These are phyloP conservation scores for Neurospora crassa DNA, from an alignment of 2,329 filamentous ascomycete genomes.

Conservation along the genomic window DNA sequence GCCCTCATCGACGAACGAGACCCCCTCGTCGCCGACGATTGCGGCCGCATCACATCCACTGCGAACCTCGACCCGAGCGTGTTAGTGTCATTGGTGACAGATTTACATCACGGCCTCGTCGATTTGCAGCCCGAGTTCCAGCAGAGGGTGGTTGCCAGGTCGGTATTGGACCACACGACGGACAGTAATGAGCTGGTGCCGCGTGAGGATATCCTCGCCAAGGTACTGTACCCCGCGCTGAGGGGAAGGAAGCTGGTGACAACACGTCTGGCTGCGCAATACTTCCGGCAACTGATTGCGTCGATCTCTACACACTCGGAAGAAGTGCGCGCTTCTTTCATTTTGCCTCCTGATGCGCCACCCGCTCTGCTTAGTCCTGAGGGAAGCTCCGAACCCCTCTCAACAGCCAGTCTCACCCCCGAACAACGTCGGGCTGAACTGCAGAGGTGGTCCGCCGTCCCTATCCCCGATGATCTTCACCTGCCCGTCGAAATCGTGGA, in stretches of 20 bases:
- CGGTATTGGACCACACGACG: conserved; percentile 37
- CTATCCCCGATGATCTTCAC: conserved; percentile 26
- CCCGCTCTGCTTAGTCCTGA: background rate
- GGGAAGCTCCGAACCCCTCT: conserved; percentile 21
- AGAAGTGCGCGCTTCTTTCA: conserved; percentile 44
- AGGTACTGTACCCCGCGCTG: conserved; percentile 53
- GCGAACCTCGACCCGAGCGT: conserved; percentile 61
- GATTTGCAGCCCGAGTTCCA: conserved; percentile 34
- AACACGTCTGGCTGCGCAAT: conserved; percentile 52
- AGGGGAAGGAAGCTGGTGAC: conserved; percentile 48
- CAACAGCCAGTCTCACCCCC: background rate
- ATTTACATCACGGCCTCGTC: conserved; percentile 52
- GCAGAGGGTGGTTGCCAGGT: conserved; percentile 49
- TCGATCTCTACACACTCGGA: conserved; percentile 55
- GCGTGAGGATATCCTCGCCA: conserved; percentile 29
- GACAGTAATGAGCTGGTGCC: conserved; percentile 39
- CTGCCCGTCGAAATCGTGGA: conserved; percentile 52
- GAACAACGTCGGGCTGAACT: conserved; percentile 21
- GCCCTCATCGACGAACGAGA: conserved; percentile 16
- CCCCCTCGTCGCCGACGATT: conserved; percentile 15
- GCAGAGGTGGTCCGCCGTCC: conserved; percentile 27
- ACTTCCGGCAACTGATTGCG: conserved; percentile 58
- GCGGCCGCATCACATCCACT: conserved; percentile 20
- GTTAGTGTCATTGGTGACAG: conserved; percentile 62
- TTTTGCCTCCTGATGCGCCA: background rate